These are phyloP conservation scores for Sapria himalayana DNA, from an alignment of 345 rosid species.

Conservation along the genomic window DNA sequence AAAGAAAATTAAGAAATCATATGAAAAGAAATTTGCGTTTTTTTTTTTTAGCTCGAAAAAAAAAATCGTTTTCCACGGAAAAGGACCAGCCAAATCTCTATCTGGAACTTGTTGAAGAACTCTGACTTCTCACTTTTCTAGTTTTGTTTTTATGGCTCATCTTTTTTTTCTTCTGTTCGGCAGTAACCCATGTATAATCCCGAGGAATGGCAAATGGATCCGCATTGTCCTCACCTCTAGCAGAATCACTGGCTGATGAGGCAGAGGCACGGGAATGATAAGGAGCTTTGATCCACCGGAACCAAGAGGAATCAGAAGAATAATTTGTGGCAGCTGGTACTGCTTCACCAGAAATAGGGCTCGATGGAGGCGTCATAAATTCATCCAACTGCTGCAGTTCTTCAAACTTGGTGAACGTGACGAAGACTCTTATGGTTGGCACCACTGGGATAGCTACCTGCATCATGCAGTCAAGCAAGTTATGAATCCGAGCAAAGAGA, in stretches of 20 bases:
- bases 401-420: slow-evolving; percentile 83
- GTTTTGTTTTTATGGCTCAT: slow-evolving; percentile 72
- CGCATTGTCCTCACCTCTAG: slow-evolving; percentile 32
- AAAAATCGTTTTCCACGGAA: no score
- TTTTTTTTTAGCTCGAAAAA: no score
- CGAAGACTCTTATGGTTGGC: slow-evolving; percentile 76
- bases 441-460: slow-evolving; percentile 97
- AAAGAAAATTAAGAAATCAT: no score
- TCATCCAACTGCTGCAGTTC: slow-evolving; percentile 67
- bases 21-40: no score
- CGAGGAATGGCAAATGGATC: slow-evolving; percentile 69
- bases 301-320: slow-evolving; percentile 58
- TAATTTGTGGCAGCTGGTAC: slow-evolving; percentile 33
- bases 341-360: slow-evolving; percentile 46
- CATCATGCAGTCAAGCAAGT: background rate
- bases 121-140: slow-evolving; percentile 38
- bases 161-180: slow-evolving; percentile 79
- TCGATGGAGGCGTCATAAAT: slow-evolving; percentile 79
- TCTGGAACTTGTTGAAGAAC: no score
- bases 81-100: no score
- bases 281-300: slow-evolving; percentile 81
- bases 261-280: slow-evolving; percentile 35
- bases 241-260: slow-evolving; percentile 22
- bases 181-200: slow-evolving; percentile 60
- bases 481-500: background rate